Base-by-base conservation (phyloP, 371 early-diverging fungal species). In the Dentiscutata heterogama region DNA sequence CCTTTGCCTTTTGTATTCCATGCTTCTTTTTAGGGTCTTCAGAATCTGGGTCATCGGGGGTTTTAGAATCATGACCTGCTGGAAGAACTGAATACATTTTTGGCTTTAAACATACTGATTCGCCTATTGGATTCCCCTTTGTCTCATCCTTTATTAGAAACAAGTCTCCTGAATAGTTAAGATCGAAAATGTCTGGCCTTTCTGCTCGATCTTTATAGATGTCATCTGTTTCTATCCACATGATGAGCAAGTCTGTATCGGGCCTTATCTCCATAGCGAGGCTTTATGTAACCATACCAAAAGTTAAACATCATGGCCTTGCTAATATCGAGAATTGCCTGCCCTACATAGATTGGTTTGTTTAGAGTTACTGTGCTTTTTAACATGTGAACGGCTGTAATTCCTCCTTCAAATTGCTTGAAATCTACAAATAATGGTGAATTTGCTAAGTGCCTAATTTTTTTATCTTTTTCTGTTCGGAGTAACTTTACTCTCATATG, bases 21-120 rank as follows among this genome's bases (percentile, higher is more conserved):
- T n/a, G n/a, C n/a, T n/a, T n/a, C n/a, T n/a, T n/a, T n/a, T n/a
- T n/a, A n/a, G n/a, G n/a, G n/a, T n/a, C n/a, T n/a, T n/a, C n/a
- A n/a, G n/a, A n/a, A 35, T 76, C 39, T 76, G 76, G 54, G 58
- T 75, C 42, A 58, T 76, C 35, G 31, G 61, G 35, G 29, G 76
- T 76, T 58, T 58, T 58, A 16, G 35, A 29, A 76, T 77, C 61
- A 61, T 77, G 77, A 0, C 77, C 63, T 61, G 51, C 77, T 61
- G 63, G 77, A 61, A 77, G 77, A 2, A 77, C 77, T 60, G 65
- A 78, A 27, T 78, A 78, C 29, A 78, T 78, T 50, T 78, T 78
- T 20, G 51, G 78, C 20, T 78, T 78, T 29, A 78, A 78, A 64
- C 78, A 78, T 78, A 78, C 65, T 64, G 46, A 11, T 29, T 78